Evolutionary conservation across 2,329 filamentous ascomycete genomes (phyloP).

Genomic region (Aspergillus felis): DNA sequence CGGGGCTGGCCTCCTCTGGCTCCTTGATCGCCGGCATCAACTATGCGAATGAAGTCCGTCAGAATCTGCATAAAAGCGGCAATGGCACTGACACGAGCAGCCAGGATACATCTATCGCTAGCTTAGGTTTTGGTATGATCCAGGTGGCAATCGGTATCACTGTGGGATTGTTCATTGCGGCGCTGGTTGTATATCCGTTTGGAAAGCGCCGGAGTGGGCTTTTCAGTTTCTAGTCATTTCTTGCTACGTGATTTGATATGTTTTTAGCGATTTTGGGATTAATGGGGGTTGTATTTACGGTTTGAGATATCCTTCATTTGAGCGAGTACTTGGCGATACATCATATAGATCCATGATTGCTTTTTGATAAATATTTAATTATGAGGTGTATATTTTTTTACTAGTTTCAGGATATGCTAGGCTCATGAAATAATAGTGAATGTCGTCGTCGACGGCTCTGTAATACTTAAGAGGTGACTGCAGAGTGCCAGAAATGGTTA

Average conservation of each 20-base stretch:
- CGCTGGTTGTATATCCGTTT: constrained; percentile 37
- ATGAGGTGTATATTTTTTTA: background rate
- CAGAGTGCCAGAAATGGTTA: no score
- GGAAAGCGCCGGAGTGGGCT: constrained; percentile 39
- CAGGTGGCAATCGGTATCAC: constrained; percentile 41
- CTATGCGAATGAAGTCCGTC: constrained; percentile 51
- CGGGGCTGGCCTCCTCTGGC: constrained; percentile 54
- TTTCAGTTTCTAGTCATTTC: constrained; percentile 29
- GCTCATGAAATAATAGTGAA: no score
- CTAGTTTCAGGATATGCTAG: background rate
- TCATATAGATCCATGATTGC: background rate
- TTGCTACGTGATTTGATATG: background rate
- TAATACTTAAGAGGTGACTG: no score
- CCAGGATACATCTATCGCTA: constrained; percentile 21
- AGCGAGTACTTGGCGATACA: background rate
- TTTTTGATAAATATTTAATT: background rate
- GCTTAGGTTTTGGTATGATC: constrained; percentile 39
- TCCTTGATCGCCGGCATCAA: constrained; percentile 52
- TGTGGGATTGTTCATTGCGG: constrained; percentile 38
- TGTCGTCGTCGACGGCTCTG: no score
- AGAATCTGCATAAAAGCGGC: constrained; percentile 11
- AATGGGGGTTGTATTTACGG: background rate
- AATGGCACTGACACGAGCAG: constrained; percentile 4
- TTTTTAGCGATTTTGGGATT: background rate
- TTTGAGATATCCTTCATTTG: background rate